Base-by-base conservation (phyloP, 495 filamentous ascomycete genomes). In the Penicillium paradoxum region DNA sequence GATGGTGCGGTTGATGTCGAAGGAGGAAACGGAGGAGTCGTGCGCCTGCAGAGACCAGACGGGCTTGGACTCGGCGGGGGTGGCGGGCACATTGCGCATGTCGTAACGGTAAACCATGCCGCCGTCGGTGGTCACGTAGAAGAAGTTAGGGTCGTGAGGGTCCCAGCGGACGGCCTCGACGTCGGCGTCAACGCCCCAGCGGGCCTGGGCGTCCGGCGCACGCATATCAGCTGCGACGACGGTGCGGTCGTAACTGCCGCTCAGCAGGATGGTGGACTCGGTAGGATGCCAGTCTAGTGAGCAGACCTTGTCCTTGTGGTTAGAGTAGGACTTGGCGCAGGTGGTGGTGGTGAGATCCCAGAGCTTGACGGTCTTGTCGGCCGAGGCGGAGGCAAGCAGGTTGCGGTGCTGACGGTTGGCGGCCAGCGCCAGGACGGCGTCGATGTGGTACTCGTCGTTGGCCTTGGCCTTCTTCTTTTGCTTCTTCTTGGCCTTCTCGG, bases 21-120 rank as follows among this genome's bases (percentile, higher is more conserved):
- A 96, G n/a, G 89, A 82, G 4, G 91, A 95, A n/a, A 97, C 77
- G 4, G 89, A 88, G 58, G 91, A 84, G 64, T 96, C 90, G 73
- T 99, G 93, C 3, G 93, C 93, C 71, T 97, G 95, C 22, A 99
- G 74, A 13, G 83, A 86, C 95, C 95, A 99, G 11, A 92, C 82
- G 7, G 95, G 84, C 66, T 90, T 95, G 57, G 84, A 87, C 9
- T 79, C 74, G 21, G 83, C 77, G 0, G 90, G 88, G 37, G 79
- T 79, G 41, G 84, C 66, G 30, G 89, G 84, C n/a, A 77, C 64
- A 17, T 81, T 82, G 7, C 93, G 84, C 18, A 81, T 76, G 63
- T 99, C 93, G 65, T 89, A 88, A 63, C 86, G 87, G 72, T 97
- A 91, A 36, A 99, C 79, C 45, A 90, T 79, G 9, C 93, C 93